Percentiles rank a stretch among this genome's conserved stretches.
Conservation (phyloP, 768 basidiomycete genomes). For the Phylloporus arenicola region DNA sequence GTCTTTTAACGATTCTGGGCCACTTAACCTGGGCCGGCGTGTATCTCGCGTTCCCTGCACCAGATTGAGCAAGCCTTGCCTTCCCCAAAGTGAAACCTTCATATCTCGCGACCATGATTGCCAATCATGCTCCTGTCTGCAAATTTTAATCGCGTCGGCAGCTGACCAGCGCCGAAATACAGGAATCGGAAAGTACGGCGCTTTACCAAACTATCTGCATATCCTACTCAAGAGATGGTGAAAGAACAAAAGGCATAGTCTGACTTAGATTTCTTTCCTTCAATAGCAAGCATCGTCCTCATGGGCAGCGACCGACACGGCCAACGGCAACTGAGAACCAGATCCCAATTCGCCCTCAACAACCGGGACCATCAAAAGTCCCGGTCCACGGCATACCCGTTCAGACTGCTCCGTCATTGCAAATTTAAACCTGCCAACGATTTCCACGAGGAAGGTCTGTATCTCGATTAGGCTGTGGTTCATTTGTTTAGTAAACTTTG, state of each 20-base stretch:
- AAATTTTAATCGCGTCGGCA: too few relatives aligned
- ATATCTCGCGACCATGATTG: too few relatives aligned
- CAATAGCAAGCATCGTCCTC: neutral
- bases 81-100: too few relatives aligned
- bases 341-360: constrained; percentile 28
- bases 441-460: constrained; percentile 55
- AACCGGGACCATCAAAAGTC: constrained; percentile 33
- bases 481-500: neutral
- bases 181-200: too few relatives aligned
- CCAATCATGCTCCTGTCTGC: too few relatives aligned
- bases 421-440: constrained; percentile 51
- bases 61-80: too few relatives aligned
- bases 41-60: too few relatives aligned
- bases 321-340: constrained; percentile 32
- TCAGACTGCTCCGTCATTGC: constrained; percentile 27
- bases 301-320: constrained; percentile 15
- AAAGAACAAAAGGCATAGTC: neutral
- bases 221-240: too few relatives aligned
- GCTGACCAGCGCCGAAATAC: too few relatives aligned
- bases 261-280: neutral
- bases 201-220: too few relatives aligned
- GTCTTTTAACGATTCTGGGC: too few relatives aligned
- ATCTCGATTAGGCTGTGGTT: constrained; percentile 40
- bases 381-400: constrained; percentile 26
- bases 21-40: too few relatives aligned